Evolutionary conservation across 1,139 yeast species (phyloP).

Genomic region (Taphrina confusa): DNA sequence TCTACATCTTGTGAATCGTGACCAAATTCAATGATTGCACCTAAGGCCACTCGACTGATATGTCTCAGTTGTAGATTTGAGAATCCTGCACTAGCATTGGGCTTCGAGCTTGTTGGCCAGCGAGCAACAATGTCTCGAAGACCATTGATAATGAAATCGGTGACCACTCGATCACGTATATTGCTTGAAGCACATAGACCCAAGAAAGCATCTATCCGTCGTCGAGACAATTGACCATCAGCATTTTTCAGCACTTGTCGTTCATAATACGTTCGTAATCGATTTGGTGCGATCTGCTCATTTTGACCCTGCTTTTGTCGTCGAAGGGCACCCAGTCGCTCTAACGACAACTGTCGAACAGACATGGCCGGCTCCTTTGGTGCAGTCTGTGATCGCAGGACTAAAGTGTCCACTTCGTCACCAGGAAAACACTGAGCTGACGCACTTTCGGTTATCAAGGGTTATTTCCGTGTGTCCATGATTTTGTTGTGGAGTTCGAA

Average conservation of each 20-base stretch:
- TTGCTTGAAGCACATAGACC: slow-evolving; percentile 11
- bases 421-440: no score
- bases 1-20: neutral
- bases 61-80: slow-evolving; percentile 4
- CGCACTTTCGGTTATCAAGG: no score
- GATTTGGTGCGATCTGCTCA: neutral
- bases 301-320: neutral
- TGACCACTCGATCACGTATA: neutral
- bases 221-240: neutral
- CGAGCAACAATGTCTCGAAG: slow-evolving; percentile 11
- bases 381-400: no score
- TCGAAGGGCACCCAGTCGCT: neutral
- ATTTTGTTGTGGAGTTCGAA: no score
- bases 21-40: neutral
- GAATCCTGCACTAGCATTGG: neutral
- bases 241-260: slow-evolving; percentile 1
- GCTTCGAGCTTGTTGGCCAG: slow-evolving; percentile 15
- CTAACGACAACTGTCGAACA: neutral
- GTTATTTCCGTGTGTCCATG: no score
- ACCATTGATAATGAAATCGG: neutral
- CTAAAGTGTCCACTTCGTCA: no score
- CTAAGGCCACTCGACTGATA: neutral
- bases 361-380: neutral
- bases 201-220: slow-evolving; percentile 4
- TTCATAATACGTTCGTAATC: slow-evolving; percentile 7